Conservation (phyloP, 1,284 basidiomycete species). For the Earliella scabrosa region DNA sequence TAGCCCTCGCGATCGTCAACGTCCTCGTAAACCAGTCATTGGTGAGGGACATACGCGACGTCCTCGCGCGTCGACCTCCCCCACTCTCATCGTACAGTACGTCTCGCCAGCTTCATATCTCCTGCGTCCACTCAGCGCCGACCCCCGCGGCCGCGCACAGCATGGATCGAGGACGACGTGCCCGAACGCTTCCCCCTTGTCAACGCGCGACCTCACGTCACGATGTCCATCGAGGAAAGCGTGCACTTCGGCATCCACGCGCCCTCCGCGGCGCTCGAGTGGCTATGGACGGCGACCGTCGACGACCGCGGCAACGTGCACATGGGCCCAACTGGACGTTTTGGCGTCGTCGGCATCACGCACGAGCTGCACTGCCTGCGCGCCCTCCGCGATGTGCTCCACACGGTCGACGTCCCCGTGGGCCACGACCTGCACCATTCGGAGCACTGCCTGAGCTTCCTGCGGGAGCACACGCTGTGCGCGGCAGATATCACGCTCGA, state of each 20-base stretch:
- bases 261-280: constrained; percentile 31
- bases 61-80: constrained; percentile 3
- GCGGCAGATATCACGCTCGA: constrained; percentile 40
- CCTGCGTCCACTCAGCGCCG: not conserved
- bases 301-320: constrained; percentile 34
- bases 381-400: constrained; percentile 19
- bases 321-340: constrained; percentile 35
- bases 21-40: constrained; percentile 9
- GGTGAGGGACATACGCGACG: not conserved
- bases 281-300: constrained; percentile 32
- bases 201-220: constrained; percentile 6
- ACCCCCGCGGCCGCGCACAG: constrained; percentile 1
- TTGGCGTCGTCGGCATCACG: constrained; percentile 39
- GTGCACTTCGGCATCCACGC: constrained; percentile 28
- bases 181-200: constrained; percentile 9
- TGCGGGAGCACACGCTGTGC: constrained; percentile 40
- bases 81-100: not conserved
- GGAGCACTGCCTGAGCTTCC: constrained; percentile 26
- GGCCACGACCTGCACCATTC: constrained; percentile 3
- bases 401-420: constrained; percentile 1
- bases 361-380: constrained; percentile 46
- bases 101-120: not conserved
- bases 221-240: constrained; percentile 18
- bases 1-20: constrained; percentile 6
- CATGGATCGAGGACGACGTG: constrained; percentile 19